Evolutionary conservation across 2,329 filamentous ascomycete genomes (phyloP).

Genomic region (Ceratocystis diversiconidia): DNA sequence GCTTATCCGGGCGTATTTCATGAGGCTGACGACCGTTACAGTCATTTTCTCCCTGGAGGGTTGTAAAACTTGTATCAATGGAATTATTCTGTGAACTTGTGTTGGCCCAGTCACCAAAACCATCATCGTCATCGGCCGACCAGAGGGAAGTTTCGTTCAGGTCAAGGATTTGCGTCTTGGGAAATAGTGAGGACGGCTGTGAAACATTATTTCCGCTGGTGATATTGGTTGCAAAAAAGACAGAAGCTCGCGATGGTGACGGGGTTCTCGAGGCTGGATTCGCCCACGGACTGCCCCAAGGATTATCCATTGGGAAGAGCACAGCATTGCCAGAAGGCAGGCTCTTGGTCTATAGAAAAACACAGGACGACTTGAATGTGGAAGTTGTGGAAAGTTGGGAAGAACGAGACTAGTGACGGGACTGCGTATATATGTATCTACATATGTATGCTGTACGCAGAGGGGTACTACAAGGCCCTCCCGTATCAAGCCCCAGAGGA

Average conservation of each 20-base stretch:
- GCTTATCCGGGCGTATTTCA: background rate
- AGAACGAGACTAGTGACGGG: background rate
- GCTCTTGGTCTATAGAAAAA: background rate
- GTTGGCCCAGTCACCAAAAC: slow-evolving; percentile 13
- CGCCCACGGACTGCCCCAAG: slow-evolving; percentile 48
- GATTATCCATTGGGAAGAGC: slow-evolving; percentile 40
- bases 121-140: slow-evolving; percentile 8
- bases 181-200: background rate
- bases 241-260: slow-evolving; percentile 10
- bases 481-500: background rate
- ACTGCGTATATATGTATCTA: background rate
- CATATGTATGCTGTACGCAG: background rate
- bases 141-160: slow-evolving; percentile 12
- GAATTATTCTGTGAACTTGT: background rate
- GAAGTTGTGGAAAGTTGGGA: background rate
- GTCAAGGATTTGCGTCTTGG: slow-evolving; percentile 7
- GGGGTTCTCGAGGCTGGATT: slow-evolving; percentile 22
- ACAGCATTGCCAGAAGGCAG: slow-evolving; percentile 12
- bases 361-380: background rate
- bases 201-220: slow-evolving; percentile 6
- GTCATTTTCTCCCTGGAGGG: slow-evolving; percentile 3
- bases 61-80: slow-evolving; percentile 11
- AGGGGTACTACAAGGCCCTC: background rate
- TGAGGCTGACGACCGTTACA: background rate
- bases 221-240: background rate